Conservation (phyloP, 163 green algal species). For the Scenedesmus sp. region DNA sequence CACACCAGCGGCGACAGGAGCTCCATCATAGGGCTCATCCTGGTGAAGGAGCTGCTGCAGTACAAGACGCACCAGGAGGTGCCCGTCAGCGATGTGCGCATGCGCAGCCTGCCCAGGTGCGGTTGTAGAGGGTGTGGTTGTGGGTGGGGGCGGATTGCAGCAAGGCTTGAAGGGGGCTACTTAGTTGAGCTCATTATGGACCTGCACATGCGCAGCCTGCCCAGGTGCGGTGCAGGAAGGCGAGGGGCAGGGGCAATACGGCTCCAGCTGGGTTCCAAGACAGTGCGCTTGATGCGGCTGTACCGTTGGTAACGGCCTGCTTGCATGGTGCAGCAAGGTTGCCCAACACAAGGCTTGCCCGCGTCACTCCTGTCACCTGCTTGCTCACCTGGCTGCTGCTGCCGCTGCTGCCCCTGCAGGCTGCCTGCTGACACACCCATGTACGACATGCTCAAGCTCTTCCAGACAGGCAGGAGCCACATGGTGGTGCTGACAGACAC, state of each 20-base stretch:
- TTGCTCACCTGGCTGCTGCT: background rate
- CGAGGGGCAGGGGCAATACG: too few species aligned
- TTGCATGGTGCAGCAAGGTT: too few species aligned
- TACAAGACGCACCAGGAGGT: constrained; percentile 67
- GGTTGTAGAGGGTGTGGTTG: background rate
- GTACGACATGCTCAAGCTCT: constrained; percentile 97
- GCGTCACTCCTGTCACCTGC: background rate
- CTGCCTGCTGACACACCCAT: constrained; percentile 79
- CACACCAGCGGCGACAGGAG: constrained; percentile 67
- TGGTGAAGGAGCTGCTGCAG: constrained; percentile 73
- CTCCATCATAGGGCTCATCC: constrained; percentile 55
- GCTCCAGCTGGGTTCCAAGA: too few species aligned
- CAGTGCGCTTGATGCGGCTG: too few species aligned
- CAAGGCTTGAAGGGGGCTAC: too few species aligned
- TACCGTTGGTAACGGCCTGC: too few species aligned
- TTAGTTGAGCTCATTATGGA: constrained; percentile 53
- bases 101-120: constrained; percentile 71
- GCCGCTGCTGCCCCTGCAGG: constrained; percentile 39
- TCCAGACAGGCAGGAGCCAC: constrained; percentile 92
- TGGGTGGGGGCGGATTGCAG: too few species aligned
- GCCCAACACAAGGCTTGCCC: background rate
- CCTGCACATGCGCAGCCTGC: constrained; percentile 69
- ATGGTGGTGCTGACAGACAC: constrained; percentile 88
- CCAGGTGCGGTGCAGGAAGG: constrained; percentile 48
- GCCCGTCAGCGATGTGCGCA: constrained; percentile 66